Percentiles rank a stretch among this genome's conserved stretches.
phyloP scores from a whole-genome alignment of 306 rosid genomes.

The Prunus fruticosa region DNA sequence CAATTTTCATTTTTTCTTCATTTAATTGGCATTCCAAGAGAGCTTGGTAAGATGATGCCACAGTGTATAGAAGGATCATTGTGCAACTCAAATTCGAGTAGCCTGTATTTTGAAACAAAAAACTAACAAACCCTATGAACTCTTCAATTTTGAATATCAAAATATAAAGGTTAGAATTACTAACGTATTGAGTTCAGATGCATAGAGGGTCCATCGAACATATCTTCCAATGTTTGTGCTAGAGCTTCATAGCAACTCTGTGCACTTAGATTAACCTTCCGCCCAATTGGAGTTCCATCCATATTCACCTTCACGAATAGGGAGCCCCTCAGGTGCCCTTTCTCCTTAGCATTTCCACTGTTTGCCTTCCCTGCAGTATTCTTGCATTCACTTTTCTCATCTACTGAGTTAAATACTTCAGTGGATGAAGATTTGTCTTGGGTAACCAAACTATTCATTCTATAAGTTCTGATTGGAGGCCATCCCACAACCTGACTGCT shows the following conservation, averaged over 20 bases:
- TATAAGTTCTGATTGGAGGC: slow-evolving; percentile 82
- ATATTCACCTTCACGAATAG: slow-evolving; percentile 83
- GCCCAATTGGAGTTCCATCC: slow-evolving; percentile 88
- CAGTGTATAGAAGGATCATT: neutral
- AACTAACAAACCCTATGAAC: neutral
- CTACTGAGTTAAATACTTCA: slow-evolving; percentile 46
- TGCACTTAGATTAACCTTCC: slow-evolving; percentile 82
- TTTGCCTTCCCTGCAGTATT: slow-evolving; percentile 32
- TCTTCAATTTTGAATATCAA: slow-evolving; percentile 10
- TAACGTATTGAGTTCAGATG: slow-evolving; percentile 51
- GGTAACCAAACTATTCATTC: slow-evolving; percentile 73
- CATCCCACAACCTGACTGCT: slow-evolving; percentile 95
- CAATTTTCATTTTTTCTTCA: neutral
- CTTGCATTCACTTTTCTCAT: slow-evolving; percentile 43
- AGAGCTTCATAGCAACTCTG: slow-evolving; percentile 77
- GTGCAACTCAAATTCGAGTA: slow-evolving; percentile 5
- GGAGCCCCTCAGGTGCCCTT: slow-evolving; percentile 45
- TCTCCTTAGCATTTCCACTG: slow-evolving; percentile 41
- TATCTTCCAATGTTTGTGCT: slow-evolving; percentile 65
- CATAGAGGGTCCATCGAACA: slow-evolving; percentile 64
- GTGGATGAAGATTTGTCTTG: slow-evolving; percentile 54
- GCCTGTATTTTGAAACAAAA: neutral
- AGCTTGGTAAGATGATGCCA: neutral
- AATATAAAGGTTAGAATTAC: slow-evolving; percentile 14
- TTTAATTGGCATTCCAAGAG: slow-evolving; percentile 3